Evolutionary conservation across 306 rosid species (phyloP).

Genomic region (Alnus rubra): DNA sequence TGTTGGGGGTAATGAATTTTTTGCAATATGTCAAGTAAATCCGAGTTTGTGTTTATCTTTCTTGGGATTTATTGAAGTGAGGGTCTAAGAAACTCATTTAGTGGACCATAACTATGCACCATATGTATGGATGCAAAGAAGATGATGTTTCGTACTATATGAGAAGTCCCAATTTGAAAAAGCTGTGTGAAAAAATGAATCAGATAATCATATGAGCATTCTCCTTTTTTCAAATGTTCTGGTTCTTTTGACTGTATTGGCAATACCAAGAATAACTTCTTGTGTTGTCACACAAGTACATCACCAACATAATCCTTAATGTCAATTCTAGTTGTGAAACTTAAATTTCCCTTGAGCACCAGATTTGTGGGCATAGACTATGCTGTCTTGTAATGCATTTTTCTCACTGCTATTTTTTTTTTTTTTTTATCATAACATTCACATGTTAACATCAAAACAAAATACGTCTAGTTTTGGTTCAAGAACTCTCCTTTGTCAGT

Average conservation of each 20-base stretch:
- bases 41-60: not conserved
- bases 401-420: not conserved
- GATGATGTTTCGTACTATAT: not conserved
- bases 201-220: slow-evolving; percentile 7
- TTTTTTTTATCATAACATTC: not conserved
- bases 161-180: not conserved
- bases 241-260: slow-evolving; percentile 7
- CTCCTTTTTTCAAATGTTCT: not conserved
- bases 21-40: slow-evolving; percentile 9
- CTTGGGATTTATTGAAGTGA: slow-evolving; percentile 9
- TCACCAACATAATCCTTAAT: slow-evolving; percentile 15
- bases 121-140: not conserved
- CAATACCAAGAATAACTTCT: not conserved
- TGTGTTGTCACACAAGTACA: not conserved
- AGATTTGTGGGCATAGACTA: not conserved
- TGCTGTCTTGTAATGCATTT: not conserved
- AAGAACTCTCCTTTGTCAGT: not conserved
- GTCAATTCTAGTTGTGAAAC: not conserved
- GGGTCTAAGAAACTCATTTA: not conserved
- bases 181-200: not conserved
- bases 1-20: slow-evolving; percentile 8
- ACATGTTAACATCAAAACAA: not conserved
- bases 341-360: not conserved
- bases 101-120: slow-evolving; percentile 4
- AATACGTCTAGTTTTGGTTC: not conserved